phyloP scores from a whole-genome alignment of 495 filamentous ascomycete genomes.

The Neurospora cerealis region DNA sequence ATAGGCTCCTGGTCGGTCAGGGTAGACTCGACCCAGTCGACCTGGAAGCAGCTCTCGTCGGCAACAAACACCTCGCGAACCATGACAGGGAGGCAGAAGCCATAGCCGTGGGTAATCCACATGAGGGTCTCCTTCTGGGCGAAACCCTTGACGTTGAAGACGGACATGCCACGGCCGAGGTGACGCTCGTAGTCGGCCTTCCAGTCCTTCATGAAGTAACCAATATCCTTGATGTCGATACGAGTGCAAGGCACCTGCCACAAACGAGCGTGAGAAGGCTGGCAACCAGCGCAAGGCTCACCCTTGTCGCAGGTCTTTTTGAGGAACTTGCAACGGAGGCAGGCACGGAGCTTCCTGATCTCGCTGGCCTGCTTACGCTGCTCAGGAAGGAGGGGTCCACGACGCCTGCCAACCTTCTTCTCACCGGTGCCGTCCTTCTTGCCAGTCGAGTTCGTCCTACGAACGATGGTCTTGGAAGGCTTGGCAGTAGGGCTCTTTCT shows the following conservation, averaged over 20 bases:
- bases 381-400: conserved; percentile 81
- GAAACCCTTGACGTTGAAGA: conserved; percentile 90
- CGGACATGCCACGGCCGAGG: conserved; percentile 71
- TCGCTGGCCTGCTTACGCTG: conserved; percentile 90
- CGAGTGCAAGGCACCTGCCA: conserved; percentile 95
- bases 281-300: conserved; percentile 85
- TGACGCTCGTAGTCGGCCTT: conserved; percentile 90
- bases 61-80: conserved; percentile 85
- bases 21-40: conserved; percentile 80
- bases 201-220: conserved; percentile 97
- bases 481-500: conserved; percentile 75
- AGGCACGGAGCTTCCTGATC: conserved; percentile 84
- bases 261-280: conserved; percentile 81
- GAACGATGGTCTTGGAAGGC: conserved; percentile 67
- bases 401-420: conserved; percentile 81
- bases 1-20: conserved; percentile 55
- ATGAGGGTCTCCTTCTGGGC: conserved; percentile 66
- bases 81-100: conserved; percentile 75
- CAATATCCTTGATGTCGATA: conserved; percentile 94
- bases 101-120: conserved; percentile 84
- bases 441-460: conserved; percentile 55
- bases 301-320: conserved; percentile 98
- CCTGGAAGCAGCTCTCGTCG: conserved; percentile 82
- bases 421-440: conserved; percentile 65
- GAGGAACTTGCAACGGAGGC: conserved; percentile 91